Base-by-base conservation (phyloP, 495 filamentous ascomycete genomes). In the Platismatia glauca region DNA sequence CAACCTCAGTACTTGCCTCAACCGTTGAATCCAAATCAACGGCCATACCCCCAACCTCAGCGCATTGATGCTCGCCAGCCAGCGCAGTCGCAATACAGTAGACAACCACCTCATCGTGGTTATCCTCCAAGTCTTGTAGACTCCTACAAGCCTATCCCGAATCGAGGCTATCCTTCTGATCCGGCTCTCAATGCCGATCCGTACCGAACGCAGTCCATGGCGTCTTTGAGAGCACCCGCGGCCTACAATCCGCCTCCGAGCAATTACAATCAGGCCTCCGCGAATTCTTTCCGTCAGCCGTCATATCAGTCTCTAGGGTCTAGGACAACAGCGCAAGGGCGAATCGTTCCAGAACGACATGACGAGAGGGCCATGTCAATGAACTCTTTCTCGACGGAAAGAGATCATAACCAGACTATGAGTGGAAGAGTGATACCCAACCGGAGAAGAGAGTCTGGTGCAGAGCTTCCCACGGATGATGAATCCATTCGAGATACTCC, bases 361-460 rank as follows among this genome's bases (percentile, higher is more conserved):
- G 86, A 97, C 69, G 92, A 97, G 70, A 82, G 95, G 57, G 84
- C 94, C 57, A 97, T 97, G 94, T 95, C 93, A 34, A 86, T 99
- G 84, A 91, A 86, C 20, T 88, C 88, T 4, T 96, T 96, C 71
- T 80, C 86, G 20, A 75, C 85, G 64, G 89, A 93, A 64, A 81
- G 83, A 55, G 90, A 97, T 61, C 79, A 87, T 61, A 80, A 86
- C 60, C 94, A 96, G 69, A 96, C 91, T 27, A 89, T 89, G 82
- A 96, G 88, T 67, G 95, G 95, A 58, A 82, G 95, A 61, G 81
- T 95, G 0, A 96, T 99, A 68, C 95, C 88, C 7, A 77, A 74
- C 62, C 77, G 83, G 66, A 71, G 81, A 69, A 78, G 86, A 66
- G 81, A 84, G 58, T 85, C 87, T 18, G 74, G 77, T 31, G 70